Conservation (phyloP, 2,329 filamentous ascomycete species). For the Pseudomassariella vexata region DNA sequence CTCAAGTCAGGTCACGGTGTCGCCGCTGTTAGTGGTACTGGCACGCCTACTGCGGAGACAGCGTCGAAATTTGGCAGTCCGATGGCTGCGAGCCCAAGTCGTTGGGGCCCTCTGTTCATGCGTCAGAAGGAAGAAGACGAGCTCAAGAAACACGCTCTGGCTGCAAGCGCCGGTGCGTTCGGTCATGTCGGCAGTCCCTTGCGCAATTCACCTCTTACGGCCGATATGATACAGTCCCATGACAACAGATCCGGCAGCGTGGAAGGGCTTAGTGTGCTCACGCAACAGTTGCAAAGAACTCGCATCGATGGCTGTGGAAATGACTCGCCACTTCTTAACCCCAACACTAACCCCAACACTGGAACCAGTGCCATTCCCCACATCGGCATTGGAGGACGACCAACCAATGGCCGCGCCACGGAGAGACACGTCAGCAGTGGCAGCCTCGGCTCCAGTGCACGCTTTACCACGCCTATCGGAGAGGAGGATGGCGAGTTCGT, state of each 20-base stretch:
- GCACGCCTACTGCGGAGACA: constrained; percentile 33
- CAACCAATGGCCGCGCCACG: constrained; percentile 35
- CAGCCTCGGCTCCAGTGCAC: constrained; percentile 51
- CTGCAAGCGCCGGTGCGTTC: constrained; percentile 42
- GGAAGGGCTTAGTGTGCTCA: constrained; percentile 52
- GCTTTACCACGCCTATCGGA: constrained; percentile 60
- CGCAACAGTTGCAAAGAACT: constrained; percentile 58
- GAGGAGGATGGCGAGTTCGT: constrained; percentile 60
- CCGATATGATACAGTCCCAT: constrained; percentile 40
- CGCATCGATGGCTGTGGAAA: constrained; percentile 42
- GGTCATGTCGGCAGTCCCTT: constrained; percentile 62
- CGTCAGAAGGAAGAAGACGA: constrained; percentile 55
- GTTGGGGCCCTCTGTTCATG: constrained; percentile 57
- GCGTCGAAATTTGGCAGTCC: constrained; percentile 57
- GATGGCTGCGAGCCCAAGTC: constrained; percentile 51
- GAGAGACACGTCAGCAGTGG: constrained; percentile 56
- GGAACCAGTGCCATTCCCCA: no score
- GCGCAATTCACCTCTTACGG: constrained; percentile 56
- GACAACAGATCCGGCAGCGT: constrained; percentile 36
- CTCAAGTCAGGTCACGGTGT: constrained; percentile 27
- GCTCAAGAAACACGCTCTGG: constrained; percentile 37
- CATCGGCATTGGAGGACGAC: constrained; percentile 33
- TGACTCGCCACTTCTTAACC: constrained; percentile 43
- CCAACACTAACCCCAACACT: no score
- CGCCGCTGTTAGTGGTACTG: constrained; percentile 29